Percentiles rank a stretch among this genome's conserved stretches.
Conservation (phyloP, 1,139 yeast genomes). For the Tardiomyces blankii region DNA sequence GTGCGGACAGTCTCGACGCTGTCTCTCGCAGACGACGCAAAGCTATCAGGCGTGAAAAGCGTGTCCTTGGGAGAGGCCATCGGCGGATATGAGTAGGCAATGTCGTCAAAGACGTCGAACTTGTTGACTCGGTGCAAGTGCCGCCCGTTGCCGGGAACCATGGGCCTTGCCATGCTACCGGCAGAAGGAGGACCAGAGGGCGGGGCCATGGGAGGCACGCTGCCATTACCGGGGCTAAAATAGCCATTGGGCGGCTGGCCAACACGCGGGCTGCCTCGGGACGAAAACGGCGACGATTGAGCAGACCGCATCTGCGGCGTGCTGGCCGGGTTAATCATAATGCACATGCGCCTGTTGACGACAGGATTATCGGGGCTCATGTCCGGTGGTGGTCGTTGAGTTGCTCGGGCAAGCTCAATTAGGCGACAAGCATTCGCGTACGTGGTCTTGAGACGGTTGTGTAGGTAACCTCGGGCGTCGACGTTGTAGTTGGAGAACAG, state of each 20-base stretch:
- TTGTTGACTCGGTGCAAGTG: slow-evolving; percentile 31
- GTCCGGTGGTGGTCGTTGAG: slow-evolving; percentile 7
- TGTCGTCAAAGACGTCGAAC: slow-evolving; percentile 68
- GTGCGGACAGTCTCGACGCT: not conserved
- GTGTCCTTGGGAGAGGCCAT: slow-evolving; percentile 10
- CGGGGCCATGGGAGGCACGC: slow-evolving; percentile 8
- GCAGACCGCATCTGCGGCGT: slow-evolving; percentile 3
- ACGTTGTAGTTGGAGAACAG: slow-evolving; percentile 19
- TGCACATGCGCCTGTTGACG: slow-evolving; percentile 37
- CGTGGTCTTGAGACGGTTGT: slow-evolving; percentile 16
- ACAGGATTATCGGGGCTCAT: slow-evolving; percentile 40
- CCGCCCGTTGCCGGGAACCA: slow-evolving; percentile 11
- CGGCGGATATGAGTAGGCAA: slow-evolving; percentile 43
- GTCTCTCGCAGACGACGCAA: not conserved
- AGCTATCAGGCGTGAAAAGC: slow-evolving; percentile 3
- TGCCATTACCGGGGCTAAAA: slow-evolving; percentile 3
- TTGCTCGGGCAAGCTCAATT: slow-evolving; percentile 12
- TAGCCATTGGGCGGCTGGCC: not conserved
- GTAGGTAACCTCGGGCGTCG: slow-evolving; percentile 19
- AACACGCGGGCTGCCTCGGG: slow-evolving; percentile 4
- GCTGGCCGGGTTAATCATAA: slow-evolving; percentile 28
- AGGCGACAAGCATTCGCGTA: slow-evolving; percentile 4
- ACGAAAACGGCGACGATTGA: slow-evolving; percentile 11
- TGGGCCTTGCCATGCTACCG: slow-evolving; percentile 30
- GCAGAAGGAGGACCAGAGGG: slow-evolving; percentile 5